Conservation (phyloP, 1,139 yeast species). For the Magnusiomyces starmeri region DNA sequence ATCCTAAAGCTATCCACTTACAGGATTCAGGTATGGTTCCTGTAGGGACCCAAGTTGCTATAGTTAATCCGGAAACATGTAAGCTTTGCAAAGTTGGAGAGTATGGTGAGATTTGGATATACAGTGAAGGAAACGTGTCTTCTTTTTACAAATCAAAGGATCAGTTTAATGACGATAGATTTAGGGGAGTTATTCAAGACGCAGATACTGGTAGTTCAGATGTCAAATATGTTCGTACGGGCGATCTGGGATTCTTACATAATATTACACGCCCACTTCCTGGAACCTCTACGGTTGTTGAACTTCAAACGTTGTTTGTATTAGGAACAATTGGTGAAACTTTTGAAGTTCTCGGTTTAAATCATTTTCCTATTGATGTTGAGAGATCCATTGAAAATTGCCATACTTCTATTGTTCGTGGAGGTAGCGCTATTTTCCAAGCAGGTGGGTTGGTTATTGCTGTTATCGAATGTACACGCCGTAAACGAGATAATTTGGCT, state of each 20-base stretch:
- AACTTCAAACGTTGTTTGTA: slow-evolving; percentile 75
- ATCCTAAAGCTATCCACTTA: slow-evolving; percentile 61
- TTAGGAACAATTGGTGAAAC: slow-evolving; percentile 83
- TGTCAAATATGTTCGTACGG: slow-evolving; percentile 72
- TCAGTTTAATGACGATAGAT: slow-evolving; percentile 41
- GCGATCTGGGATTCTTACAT: slow-evolving; percentile 89
- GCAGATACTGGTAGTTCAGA: slow-evolving; percentile 45
- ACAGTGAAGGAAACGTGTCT: slow-evolving; percentile 72
- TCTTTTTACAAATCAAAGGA: slow-evolving; percentile 52
- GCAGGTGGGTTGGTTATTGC: slow-evolving; percentile 78
- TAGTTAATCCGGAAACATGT: slow-evolving; percentile 89
- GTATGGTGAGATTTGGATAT: slow-evolving; percentile 95
- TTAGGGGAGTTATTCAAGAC: slow-evolving; percentile 50
- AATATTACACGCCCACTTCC: slow-evolving; percentile 43
- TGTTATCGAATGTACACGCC: slow-evolving; percentile 53
- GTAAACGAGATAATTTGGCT: slow-evolving; percentile 42
- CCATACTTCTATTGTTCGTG: slow-evolving; percentile 50
- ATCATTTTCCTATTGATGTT: slow-evolving; percentile 82
- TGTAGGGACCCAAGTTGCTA: slow-evolving; percentile 86
- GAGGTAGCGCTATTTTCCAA: slow-evolving; percentile 64
- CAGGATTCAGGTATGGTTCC: slow-evolving; percentile 98
- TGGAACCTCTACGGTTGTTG: slow-evolving; percentile 39
- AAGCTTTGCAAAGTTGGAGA: slow-evolving; percentile 83
- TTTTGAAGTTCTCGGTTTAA: slow-evolving; percentile 83
- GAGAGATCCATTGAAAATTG: slow-evolving; percentile 67